These are phyloP conservation scores for Arthrobotrys megalospora DNA, from an alignment of 2,329 filamentous ascomycete genomes.

Conservation along the genomic window DNA sequence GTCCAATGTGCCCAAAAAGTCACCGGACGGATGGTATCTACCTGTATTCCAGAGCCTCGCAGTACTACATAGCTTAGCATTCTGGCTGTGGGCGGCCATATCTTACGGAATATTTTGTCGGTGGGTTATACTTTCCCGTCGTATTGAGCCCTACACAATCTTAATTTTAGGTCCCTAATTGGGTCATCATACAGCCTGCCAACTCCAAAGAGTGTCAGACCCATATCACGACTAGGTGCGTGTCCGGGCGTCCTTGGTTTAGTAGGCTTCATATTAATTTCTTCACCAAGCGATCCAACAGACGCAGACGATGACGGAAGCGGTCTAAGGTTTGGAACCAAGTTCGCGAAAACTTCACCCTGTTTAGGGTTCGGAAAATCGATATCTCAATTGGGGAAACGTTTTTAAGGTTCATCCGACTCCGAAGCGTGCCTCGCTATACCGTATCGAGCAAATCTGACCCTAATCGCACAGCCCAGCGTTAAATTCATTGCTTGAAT, in stretches of 20 bases:
- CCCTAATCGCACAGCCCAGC: conserved; percentile 6
- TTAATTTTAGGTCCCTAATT: conserved; percentile 38
- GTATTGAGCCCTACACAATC: conserved; percentile 8
- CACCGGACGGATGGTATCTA: conserved; percentile 6
- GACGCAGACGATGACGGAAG: conserved; percentile 47
- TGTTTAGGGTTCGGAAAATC: neutral
- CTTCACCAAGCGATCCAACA: neutral
- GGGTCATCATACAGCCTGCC: neutral
- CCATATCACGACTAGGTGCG: neutral
- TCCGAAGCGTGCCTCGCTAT: conserved; percentile 15
- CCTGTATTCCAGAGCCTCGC: conserved; percentile 10
- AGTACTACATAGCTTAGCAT: neutral
- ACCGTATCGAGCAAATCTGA: conserved; percentile 3
- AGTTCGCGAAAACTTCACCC: neutral
- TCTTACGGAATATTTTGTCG: conserved; percentile 38
- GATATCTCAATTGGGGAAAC: neutral
- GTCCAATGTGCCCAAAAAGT: neutral
- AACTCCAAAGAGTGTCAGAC: conserved; percentile 13
- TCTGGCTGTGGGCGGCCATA: conserved; percentile 12
- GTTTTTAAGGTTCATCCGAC: conserved; percentile 27
- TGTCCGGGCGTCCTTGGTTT: neutral
- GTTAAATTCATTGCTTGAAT: neutral
- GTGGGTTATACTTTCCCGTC: conserved; percentile 15
- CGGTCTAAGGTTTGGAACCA: conserved; percentile 41
- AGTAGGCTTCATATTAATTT: neutral